Evolutionary conservation across 441 rosid genomes (phyloP).

Genomic region (Isatis lusitanica): DNA sequence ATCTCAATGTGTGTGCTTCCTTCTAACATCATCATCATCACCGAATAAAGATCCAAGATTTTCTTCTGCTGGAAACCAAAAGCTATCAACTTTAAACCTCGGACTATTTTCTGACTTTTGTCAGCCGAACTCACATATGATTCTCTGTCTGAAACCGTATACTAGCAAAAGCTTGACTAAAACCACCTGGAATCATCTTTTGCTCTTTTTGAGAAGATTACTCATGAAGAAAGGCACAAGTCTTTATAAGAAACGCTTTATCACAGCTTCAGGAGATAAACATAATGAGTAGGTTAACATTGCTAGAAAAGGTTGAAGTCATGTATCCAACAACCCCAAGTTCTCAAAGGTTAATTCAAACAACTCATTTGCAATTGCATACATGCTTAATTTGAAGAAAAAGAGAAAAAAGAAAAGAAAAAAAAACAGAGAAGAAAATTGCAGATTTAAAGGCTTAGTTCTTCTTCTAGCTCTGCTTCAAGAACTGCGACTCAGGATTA

Average conservation of each 20-base stretch:
- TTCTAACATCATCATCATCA: conserved; percentile 18
- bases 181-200: background rate
- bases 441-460: conserved; percentile 19
- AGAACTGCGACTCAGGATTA: conserved; percentile 8
- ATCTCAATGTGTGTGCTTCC: conserved; percentile 4
- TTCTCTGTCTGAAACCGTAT: background rate
- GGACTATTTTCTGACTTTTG: background rate
- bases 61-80: background rate
- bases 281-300: conserved; percentile 18
- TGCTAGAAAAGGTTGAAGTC: conserved; percentile 18
- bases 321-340: conserved; percentile 14
- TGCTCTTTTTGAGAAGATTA: background rate
- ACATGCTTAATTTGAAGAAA: conserved; percentile 23
- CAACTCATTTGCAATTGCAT: conserved; percentile 22
- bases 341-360: conserved; percentile 3
- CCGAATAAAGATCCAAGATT: background rate
- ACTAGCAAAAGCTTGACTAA: background rate
- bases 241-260: background rate
- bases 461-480: conserved; percentile 26
- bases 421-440: conserved; percentile 15
- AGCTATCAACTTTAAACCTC: background rate
- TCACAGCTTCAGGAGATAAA: conserved; percentile 1
- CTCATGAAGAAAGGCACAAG: background rate
- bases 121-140: background rate
- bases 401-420: background rate